Percentiles rank a stretch among this genome's conserved stretches.
phyloP scores from a whole-genome alignment of 345 rosid genomes.

The Garcia nutans region DNA sequence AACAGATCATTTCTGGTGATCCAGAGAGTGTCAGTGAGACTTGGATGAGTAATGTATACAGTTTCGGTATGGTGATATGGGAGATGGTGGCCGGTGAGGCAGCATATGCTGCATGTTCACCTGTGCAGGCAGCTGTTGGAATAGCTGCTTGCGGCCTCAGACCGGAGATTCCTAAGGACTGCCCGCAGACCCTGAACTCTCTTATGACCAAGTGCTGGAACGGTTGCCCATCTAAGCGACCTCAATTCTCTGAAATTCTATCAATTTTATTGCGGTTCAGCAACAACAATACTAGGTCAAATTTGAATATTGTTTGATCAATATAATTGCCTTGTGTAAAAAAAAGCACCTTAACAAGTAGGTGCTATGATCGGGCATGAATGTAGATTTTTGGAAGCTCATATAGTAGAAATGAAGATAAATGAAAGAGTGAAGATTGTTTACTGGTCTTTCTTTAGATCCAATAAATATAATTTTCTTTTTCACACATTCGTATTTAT shows the following conservation, averaged over 20 bases:
- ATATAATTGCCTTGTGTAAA: background rate
- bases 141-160: slow-evolving; percentile 94
- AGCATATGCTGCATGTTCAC: slow-evolving; percentile 83
- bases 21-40: slow-evolving; percentile 89
- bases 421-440: background rate
- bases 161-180: slow-evolving; percentile 93
- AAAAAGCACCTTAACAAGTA: background rate
- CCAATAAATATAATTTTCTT: no score
- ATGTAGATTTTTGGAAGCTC: slow-evolving; percentile 21
- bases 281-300: slow-evolving; percentile 47
- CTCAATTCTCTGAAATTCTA: slow-evolving; percentile 66
- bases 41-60: slow-evolving; percentile 94
- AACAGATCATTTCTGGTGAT: slow-evolving; percentile 93
- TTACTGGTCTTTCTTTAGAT: background rate
- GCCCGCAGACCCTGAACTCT: slow-evolving; percentile 65
- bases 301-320: background rate
- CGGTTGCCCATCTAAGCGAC: slow-evolving; percentile 74
- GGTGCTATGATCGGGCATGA: background rate
- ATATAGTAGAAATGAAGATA: slow-evolving; percentile 24
- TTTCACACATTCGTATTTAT: no score
- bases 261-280: slow-evolving; percentile 45
- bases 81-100: slow-evolving; percentile 94
- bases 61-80: slow-evolving; percentile 96
- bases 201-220: slow-evolving; percentile 91
- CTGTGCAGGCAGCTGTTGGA: slow-evolving; percentile 95